Percentiles rank a stretch among this genome's conserved stretches.
phyloP scores from a whole-genome alignment of 208 protist genomes.

The Acanthamoeba castellanii region DNA sequence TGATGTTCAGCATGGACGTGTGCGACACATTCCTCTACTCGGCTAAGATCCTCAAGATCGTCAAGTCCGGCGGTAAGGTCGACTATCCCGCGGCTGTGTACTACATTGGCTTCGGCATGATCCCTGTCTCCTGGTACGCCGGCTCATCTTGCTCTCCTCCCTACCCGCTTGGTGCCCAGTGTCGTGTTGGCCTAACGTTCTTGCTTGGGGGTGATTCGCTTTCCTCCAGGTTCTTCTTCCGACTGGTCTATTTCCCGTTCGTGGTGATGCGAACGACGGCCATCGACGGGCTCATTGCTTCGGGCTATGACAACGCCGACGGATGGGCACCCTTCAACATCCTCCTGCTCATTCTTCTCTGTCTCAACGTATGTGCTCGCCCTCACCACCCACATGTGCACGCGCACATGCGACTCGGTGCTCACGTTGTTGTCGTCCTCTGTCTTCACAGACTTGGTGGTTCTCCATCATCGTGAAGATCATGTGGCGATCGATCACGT shows the following conservation, averaged over 20 bases:
- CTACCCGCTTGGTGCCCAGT: neutral
- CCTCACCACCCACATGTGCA: neutral
- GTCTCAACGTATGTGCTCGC: neutral
- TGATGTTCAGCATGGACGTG: constrained; percentile 65
- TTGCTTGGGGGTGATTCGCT: neutral
- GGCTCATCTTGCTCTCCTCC: neutral
- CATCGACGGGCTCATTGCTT: neutral
- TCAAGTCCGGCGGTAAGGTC: neutral
- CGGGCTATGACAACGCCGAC: neutral
- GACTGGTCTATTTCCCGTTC: constrained; percentile 34
- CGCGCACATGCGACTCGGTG: neutral
- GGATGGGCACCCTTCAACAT: constrained; percentile 6
- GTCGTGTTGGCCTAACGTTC: neutral
- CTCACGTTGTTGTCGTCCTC: neutral
- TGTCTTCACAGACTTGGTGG: constrained; percentile 8
- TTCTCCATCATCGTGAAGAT: constrained; percentile 14
- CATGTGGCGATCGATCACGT: constrained; percentile 12
- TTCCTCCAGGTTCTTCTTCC: constrained; percentile 8
- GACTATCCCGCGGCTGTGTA: constrained; percentile 1
- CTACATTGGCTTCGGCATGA: constrained; percentile 44
- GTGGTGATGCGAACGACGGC: constrained; percentile 41
- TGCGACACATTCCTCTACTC: constrained; percentile 20
- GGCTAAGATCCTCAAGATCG: constrained; percentile 34
- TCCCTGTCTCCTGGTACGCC: neutral
- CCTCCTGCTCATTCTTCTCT: neutral